Evolutionary conservation across 257 asterid species (phyloP).

Genomic region (Scutellaria barbata): DNA sequence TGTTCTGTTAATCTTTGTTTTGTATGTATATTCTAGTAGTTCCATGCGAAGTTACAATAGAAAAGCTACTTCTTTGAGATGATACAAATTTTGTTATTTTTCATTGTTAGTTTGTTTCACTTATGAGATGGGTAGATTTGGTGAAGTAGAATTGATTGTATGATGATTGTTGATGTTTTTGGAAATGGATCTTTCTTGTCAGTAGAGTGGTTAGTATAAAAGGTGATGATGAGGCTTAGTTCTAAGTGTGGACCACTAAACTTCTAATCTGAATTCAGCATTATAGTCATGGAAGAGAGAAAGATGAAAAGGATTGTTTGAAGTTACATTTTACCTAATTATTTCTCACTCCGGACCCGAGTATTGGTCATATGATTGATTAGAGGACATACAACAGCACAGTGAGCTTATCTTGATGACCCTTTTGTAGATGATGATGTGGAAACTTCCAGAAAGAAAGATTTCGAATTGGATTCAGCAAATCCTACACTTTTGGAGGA

Average conservation of each 20-base stretch:
- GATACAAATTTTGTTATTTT: neutral
- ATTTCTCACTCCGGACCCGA: constrained; percentile 2
- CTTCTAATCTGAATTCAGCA: constrained; percentile 12
- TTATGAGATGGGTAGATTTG: neutral
- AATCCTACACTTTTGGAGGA: neutral
- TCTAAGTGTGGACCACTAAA: constrained; percentile 27
- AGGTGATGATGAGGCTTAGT: constrained; percentile 13
- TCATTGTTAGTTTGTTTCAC: neutral
- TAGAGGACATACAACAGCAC: neutral
- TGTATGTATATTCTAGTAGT: neutral
- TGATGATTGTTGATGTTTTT: constrained; percentile 22
- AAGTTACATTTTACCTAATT: neutral
- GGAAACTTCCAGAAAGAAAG: neutral
- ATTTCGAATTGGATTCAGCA: constrained; percentile 2
- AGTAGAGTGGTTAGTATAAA: constrained; percentile 11
- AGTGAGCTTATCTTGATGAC: neutral
- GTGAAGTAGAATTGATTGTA: constrained; percentile 20
- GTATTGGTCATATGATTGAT: neutral
- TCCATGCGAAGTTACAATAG: neutral
- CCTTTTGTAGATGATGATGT: neutral
- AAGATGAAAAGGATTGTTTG: constrained; percentile 18
- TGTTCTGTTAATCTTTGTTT: neutral
- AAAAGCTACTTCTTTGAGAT: neutral
- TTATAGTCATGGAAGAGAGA: neutral
- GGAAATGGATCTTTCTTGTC: neutral